Base-by-base conservation (phyloP, 257 asterid species). In the Solanum paucissectum region DNA sequence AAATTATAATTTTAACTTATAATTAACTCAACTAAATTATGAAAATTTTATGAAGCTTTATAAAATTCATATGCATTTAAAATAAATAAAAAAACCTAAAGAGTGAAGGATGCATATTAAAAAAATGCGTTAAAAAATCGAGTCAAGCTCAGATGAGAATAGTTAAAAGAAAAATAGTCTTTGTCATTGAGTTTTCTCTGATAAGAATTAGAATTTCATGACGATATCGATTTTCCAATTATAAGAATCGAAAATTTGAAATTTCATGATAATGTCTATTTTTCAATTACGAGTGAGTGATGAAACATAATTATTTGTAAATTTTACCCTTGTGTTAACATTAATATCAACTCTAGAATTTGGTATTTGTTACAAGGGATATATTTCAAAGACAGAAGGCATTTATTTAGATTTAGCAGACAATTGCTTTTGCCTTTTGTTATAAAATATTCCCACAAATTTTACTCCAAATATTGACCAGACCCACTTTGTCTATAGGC, bases 361-460 rank as follows among this genome's bases (percentile, higher is more conserved):
- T 38, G 34, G 23, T 6, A 38, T 12, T 76, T 38, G 36, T 18
- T 76, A 76, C 60, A 42, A 42, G 84, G 38, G 42, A n/a, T 42
- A 7, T 11, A 77, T 77, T 13, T 42, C 16, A 10, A 25, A 27
- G 64, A 42, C 7, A 40, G 3, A 38, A 38, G n/a, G 25, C 37
- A 38, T 38, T 74, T 74, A 38, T 29, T 23, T 38, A n/a, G 58
- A 75, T 38, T 77, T 46, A 40, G 62, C n/a, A n/a, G 13, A 77
- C 84, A 44, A 7, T 42, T 58, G 38, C 84, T 79, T 79, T 79
- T 42, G 64, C 34, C 9, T 44, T 77, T 40, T 40, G 64, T 25
- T 79, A 79, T 42, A 77, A 77, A 25, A 42, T 44, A 44, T 79
- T 44, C 84, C 84, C 64, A 77, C 64, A 14, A 55, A 75, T 75